These are phyloP conservation scores for Vachellia collinsii DNA, from an alignment of 306 rosid genomes.

Conservation along the genomic window DNA sequence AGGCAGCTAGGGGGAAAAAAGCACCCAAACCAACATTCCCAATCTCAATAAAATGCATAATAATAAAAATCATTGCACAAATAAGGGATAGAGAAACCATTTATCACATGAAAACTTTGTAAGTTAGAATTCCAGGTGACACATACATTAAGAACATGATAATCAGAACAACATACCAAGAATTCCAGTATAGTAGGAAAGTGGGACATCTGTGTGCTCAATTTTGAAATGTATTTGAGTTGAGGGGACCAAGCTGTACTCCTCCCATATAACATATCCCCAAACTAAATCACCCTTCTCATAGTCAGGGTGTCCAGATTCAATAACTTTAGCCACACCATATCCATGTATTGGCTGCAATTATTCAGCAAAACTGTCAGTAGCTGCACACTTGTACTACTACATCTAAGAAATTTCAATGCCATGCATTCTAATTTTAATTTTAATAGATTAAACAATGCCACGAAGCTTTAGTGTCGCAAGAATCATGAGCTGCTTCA, in stretches of 20 bases:
- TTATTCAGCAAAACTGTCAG: neutral
- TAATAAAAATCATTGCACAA: neutral
- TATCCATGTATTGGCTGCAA: conserved; percentile 15
- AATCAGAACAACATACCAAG: conserved; percentile 6
- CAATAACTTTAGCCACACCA: conserved; percentile 6
- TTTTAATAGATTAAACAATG: neutral
- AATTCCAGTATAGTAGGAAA: conserved; percentile 40
- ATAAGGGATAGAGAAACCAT: neutral
- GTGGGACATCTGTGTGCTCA: conserved; percentile 18
- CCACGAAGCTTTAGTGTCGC: neutral
- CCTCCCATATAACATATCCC: conserved; percentile 4
- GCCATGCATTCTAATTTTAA: neutral
- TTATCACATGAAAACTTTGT: neutral
- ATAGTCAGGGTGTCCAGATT: conserved; percentile 10
- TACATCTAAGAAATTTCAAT: neutral
- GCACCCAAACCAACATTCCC: neutral
- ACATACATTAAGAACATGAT: neutral
- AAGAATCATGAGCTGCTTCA: neutral
- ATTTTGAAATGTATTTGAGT: conserved; percentile 26
- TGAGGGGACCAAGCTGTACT: conserved; percentile 2
- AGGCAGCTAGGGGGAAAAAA: neutral
- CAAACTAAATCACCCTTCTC: conserved; percentile 4
- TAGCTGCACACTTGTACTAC: neutral
- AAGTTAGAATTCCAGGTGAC: neutral
- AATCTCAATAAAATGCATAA: neutral